Percentiles rank a stretch among this genome's conserved stretches.
Evolutionary conservation across 768 basidiomycete genomes (phyloP).

Genomic region (Gautieria morchelliformis): DNA sequence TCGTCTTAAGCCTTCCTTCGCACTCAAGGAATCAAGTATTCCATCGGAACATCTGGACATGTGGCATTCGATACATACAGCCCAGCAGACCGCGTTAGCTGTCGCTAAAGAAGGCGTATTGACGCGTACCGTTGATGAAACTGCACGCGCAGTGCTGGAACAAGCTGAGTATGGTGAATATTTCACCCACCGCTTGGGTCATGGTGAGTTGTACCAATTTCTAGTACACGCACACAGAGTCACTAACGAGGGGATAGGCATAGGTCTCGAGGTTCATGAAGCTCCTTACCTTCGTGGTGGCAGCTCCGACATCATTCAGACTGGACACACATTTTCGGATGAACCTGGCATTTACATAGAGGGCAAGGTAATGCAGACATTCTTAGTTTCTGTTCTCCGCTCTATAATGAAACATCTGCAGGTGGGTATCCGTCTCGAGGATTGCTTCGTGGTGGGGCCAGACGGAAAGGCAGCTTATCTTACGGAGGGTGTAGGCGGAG

Average conservation of each 20-base stretch:
- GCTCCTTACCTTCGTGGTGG: constrained; percentile 72
- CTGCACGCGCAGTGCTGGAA: constrained; percentile 45
- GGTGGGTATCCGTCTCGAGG: constrained; percentile 77
- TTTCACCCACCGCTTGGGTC: constrained; percentile 78
- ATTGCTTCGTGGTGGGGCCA: constrained; percentile 60
- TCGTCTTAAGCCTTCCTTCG: constrained; percentile 38
- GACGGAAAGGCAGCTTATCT: constrained; percentile 48
- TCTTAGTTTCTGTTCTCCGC: neutral
- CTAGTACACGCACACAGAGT: neutral
- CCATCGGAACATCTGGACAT: constrained; percentile 40
- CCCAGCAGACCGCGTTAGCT: constrained; percentile 48
- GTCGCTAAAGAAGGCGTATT: constrained; percentile 37
- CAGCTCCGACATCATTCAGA: constrained; percentile 43
- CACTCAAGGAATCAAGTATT: constrained; percentile 36
- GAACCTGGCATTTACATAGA: constrained; percentile 75
- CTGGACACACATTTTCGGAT: constrained; percentile 71
- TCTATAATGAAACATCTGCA: constrained; percentile 17
- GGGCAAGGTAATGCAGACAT: constrained; percentile 36
- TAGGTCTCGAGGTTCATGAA: constrained; percentile 80
- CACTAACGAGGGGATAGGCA: constrained; percentile 38
- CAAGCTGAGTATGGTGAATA: constrained; percentile 37
- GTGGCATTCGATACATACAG: constrained; percentile 57
- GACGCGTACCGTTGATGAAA: constrained; percentile 49
- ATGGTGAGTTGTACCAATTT: constrained; percentile 37
- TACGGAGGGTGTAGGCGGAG: constrained; percentile 57